Evolutionary conservation across 2,329 filamentous ascomycete species (phyloP).

Genomic region (Karstenula rhodostoma): DNA sequence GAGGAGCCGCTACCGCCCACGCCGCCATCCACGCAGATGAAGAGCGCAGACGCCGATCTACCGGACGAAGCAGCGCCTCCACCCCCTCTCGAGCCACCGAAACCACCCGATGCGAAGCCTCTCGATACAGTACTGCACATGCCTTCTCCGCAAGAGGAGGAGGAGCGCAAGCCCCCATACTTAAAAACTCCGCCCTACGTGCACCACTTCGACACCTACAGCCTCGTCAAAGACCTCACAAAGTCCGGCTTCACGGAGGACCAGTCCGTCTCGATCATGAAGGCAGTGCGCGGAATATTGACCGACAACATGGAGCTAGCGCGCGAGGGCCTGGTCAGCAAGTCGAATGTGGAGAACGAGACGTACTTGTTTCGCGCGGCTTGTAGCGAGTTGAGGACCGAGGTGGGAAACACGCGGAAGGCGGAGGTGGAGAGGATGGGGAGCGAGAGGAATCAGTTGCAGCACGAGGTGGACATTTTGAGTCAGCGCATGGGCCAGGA

Average conservation of each 20-base stretch:
- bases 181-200: constrained; percentile 80
- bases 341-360: constrained; percentile 94
- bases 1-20: constrained; percentile 25
- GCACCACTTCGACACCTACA: constrained; percentile 96
- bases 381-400: constrained; percentile 88
- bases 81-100: constrained; percentile 33
- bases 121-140: constrained; percentile 54
- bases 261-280: constrained; percentile 90
- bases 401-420: constrained; percentile 80
- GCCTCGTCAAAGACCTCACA: constrained; percentile 81
- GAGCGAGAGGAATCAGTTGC: constrained; percentile 82
- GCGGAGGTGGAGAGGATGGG: constrained; percentile 81
- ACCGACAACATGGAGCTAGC: constrained; percentile 83
- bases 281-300: constrained; percentile 81
- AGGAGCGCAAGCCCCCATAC: constrained; percentile 67
- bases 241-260: constrained; percentile 73
- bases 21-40: constrained; percentile 23
- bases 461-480: constrained; percentile 95
- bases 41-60: constrained; percentile 21
- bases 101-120: constrained; percentile 40
- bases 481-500: constrained; percentile 87
- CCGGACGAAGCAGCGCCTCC: constrained; percentile 23
- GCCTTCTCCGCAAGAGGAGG: constrained; percentile 48
- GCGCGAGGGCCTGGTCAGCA: constrained; percentile 81
- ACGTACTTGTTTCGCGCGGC: constrained; percentile 93